Base-by-base conservation (phyloP, 257 asterid species). In the Echites panduratus region DNA sequence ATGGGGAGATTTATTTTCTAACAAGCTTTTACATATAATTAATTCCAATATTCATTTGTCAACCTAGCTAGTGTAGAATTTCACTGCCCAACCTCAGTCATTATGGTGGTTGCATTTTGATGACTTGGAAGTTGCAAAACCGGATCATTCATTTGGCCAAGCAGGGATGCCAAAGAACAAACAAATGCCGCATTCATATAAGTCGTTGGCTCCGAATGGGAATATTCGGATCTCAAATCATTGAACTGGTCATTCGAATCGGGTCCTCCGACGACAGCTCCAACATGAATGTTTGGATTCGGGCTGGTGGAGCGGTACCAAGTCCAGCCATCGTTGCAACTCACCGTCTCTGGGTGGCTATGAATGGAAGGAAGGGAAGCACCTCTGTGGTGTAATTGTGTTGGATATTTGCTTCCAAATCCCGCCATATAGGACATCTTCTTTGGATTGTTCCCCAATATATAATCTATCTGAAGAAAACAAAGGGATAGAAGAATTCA, bases 261-360 rank as follows among this genome's bases (percentile, higher is more conserved):
- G 0, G 98, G 98, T 6, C 98, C 97, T 3, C 98, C 98, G 0
- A 90, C 95, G 2, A 88, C 45, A 13, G 93, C 95, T 2, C 97
- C 98, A 8, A 77, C 76, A 69, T 90, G 98, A 47, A 74, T 57
- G 54, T 92, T 92, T 17, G 97, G 96, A 53, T 92, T 85, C 0
- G 93, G 87, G 13, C 76, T 29, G 17, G 81, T 49, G 4, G 94
- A 74, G 16, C 72, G 19, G 27, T 81, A 89, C 90, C 89, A 88
- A 1, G 66, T 68, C 5, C 81, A 73, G 50, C 84, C 96, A 7
- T 87, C 84, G 35, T 61, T 61, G 85, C 97, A 91, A 2, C 87
- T 87, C 1, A 91, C 77, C 78, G 80, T 85, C 19, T 63, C 53
- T 0, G 89, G 85, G 9, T 5, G 66, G 22, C 35, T 24, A n/a